Conservation (phyloP, 345 rosid species). For the Salix suchowensis region DNA sequence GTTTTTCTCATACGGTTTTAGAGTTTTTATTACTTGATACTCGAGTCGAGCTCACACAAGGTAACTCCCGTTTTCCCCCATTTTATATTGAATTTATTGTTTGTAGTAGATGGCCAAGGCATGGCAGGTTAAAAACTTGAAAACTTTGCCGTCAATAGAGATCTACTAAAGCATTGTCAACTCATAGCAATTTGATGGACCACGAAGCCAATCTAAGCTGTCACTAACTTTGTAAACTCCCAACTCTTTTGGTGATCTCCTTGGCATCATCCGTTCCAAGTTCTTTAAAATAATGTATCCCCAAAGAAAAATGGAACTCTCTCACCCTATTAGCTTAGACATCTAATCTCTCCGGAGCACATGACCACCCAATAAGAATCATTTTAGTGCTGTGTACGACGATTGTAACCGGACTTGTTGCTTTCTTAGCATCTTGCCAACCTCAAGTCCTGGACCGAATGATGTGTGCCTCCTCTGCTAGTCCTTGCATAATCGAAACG, state of each 20-base stretch:
- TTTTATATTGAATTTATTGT: background rate
- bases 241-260: background rate
- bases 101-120: background rate
- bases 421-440: background rate
- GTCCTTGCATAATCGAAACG: background rate
- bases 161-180: background rate
- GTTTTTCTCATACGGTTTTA: too few species aligned
- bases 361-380: background rate
- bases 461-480: background rate
- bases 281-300: background rate
- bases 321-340: too few species aligned
- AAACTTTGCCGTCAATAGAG: background rate
- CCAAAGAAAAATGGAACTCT: background rate
- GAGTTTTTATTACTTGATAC: background rate
- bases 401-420: too few species aligned
- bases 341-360: background rate
- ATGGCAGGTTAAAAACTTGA: background rate
- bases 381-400: too few species aligned
- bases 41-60: conserved; percentile 9
- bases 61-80: background rate
- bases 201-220: background rate
- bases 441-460: background rate
- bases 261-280: background rate
- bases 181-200: background rate
- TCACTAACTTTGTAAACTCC: background rate